Conservation (phyloP, 192 early-diverging fungal species). For the Allomyces javanicus region DNA sequence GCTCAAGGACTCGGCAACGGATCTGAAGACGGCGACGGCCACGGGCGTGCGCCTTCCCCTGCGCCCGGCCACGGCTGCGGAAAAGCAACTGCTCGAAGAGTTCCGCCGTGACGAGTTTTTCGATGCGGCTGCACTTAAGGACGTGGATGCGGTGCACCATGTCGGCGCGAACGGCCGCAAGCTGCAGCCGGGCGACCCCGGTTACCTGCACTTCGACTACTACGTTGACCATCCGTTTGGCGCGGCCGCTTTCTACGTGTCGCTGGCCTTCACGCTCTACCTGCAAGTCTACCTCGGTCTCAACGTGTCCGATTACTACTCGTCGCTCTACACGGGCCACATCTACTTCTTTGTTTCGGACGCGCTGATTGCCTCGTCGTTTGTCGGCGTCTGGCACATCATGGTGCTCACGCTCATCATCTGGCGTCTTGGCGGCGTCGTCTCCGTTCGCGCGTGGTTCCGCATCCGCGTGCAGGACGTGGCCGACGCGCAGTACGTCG, state of each 20-base stretch:
- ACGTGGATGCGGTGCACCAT: neutral
- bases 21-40: slow-evolving; percentile 1
- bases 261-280: slow-evolving; percentile 14
- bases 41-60: neutral
- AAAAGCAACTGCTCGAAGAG: neutral
- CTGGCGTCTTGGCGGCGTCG: slow-evolving; percentile 18
- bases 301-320: slow-evolving; percentile 24
- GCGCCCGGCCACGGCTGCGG: neutral
- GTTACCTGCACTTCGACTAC: slow-evolving; percentile 17
- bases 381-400: slow-evolving; percentile 27
- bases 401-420: slow-evolving; percentile 21
- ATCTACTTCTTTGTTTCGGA: slow-evolving; percentile 14
- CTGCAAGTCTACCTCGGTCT: slow-evolving; percentile 18
- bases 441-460: slow-evolving; percentile 23
- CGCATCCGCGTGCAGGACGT: slow-evolving; percentile 21
- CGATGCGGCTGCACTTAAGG: neutral
- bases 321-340: slow-evolving; percentile 5
- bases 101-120: neutral
- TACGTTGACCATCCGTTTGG: slow-evolving; percentile 24
- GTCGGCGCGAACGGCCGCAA: neutral
- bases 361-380: slow-evolving; percentile 18
- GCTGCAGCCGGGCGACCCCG: slow-evolving; percentile 2
- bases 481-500: slow-evolving; percentile 28
- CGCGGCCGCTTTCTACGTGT: slow-evolving; percentile 13
- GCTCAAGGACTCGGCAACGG: neutral